Evolutionary conservation across 768 basidiomycete species (phyloP).

Genomic region (Leccinum longicurvipes): DNA sequence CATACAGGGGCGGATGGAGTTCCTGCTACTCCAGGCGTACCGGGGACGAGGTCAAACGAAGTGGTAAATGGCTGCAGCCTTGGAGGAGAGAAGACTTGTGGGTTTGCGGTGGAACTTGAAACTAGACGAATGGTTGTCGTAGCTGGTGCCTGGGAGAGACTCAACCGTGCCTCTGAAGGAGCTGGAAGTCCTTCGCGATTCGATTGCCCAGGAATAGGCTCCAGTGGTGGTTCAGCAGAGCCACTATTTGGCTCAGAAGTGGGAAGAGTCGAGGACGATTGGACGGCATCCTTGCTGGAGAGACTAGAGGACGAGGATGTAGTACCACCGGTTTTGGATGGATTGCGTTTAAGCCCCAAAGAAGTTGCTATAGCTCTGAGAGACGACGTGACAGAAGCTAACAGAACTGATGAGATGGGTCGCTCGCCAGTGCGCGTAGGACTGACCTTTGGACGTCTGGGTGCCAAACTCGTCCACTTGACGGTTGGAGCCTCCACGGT

Average conservation of each 20-base stretch:
- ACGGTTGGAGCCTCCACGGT: slow-evolving; percentile 39
- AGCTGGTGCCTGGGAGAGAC: slow-evolving; percentile 46
- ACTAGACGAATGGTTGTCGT: slow-evolving; percentile 52
- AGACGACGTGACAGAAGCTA: slow-evolving; percentile 68
- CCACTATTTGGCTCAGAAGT: slow-evolving; percentile 24
- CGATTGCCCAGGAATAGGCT: slow-evolving; percentile 59
- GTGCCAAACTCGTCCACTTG: slow-evolving; percentile 71
- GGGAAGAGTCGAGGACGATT: slow-evolving; percentile 28
- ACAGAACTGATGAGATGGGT: slow-evolving; percentile 5
- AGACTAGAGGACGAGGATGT: slow-evolving; percentile 32
- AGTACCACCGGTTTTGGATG: slow-evolving; percentile 8
- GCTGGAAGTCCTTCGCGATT: slow-evolving; percentile 60
- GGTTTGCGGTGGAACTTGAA: slow-evolving; percentile 23
- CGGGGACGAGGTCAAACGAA: slow-evolving; percentile 63
- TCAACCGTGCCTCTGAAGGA: slow-evolving; percentile 57
- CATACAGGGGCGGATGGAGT: slow-evolving; percentile 31
- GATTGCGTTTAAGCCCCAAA: slow-evolving; percentile 60
- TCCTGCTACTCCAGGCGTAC: slow-evolving; percentile 41
- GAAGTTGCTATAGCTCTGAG: slow-evolving; percentile 75
- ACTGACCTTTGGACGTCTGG: slow-evolving; percentile 59
- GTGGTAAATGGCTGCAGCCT: slow-evolving; percentile 64
- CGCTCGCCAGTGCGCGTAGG: background rate
- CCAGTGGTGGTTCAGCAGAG: slow-evolving; percentile 24
- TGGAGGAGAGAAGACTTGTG: slow-evolving; percentile 47
- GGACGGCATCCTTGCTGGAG: slow-evolving; percentile 16